These are phyloP conservation scores for Russula sp. DNA, from an alignment of 768 basidiomycete genomes.

Conservation along the genomic window DNA sequence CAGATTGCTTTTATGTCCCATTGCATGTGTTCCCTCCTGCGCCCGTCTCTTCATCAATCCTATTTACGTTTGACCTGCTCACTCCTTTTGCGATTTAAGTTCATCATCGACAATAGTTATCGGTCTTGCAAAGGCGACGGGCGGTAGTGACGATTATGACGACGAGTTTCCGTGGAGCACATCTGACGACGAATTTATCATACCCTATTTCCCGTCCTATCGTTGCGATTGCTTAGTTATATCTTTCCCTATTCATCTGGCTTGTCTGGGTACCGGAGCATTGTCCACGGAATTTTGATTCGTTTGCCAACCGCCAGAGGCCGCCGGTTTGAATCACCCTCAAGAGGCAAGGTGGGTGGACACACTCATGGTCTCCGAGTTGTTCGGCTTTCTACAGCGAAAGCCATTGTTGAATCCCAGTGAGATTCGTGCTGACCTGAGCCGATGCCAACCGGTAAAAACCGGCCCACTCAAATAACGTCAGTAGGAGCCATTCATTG, in stretches of 20 bases:
- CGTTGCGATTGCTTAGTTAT: neutral
- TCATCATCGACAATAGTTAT: neutral
- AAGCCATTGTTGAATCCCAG: neutral
- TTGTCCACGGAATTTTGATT: neutral
- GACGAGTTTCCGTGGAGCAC: neutral
- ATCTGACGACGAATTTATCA: neutral
- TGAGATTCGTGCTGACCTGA: neutral
- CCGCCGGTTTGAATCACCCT: no score
- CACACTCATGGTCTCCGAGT: no score
- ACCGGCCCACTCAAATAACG: neutral
- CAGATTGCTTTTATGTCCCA: no score
- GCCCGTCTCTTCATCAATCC: neutral
- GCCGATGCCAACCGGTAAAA: neutral
- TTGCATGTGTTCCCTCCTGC: neutral
- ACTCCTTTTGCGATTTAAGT: conserved; percentile 1
- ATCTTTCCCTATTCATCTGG: neutral
- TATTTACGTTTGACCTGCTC: neutral
- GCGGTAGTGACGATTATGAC: no score
- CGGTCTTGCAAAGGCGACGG: no score
- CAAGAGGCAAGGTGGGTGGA: no score
- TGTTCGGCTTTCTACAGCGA: no score
- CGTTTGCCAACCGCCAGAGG: neutral
- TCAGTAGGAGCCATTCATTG: neutral
- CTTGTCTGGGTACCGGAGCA: neutral
- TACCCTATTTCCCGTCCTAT: neutral